Base-by-base conservation (phyloP, 2,329 filamentous ascomycete genomes). In the Aaosphaeria arxii region DNA sequence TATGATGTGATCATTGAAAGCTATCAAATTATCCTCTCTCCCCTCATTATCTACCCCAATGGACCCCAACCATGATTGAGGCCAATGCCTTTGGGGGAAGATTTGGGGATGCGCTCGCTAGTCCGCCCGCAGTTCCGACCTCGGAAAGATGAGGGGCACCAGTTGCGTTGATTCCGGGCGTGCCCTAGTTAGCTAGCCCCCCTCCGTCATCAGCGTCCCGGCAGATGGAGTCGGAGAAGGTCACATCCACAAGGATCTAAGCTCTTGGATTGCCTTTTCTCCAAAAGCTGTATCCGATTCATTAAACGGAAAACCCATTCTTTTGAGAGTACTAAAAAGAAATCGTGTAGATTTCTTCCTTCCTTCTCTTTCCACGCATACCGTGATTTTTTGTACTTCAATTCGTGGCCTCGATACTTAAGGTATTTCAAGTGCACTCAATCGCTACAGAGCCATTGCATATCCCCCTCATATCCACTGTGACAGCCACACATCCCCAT, bases 201-300 rank as follows among this genome's bases (percentile, higher is more conserved):
- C 32, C 17, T 30, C 30, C 44, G 29, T 35, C 28, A 50, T 51
- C 48, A 30, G 48, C 42, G 39, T 47, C 50, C 44, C 65, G 64
- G 65, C 64, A 67, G 57, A 69, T 69, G 61, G 49, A 56, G 51
- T 65, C 65, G 65, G 64, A 29, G 45, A 53, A 48, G 52, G 9
- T 41, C 39, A n/a, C 39, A 11, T 28, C 39, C 33, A 11, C 9
- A 24, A 24, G 17, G 17, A 24, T 24, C 17, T 24, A 24, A 24
- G 17, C 17, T 24, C 17, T 24, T 24, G 17, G 17, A 24, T 24
- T 24, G 17, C 17, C 17, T 24, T 24, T 24, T 24, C 17, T 24
- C 17, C 17, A 24, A 24, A 24, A 24, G 17, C 17, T 24, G 17
- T 24, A 24, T 24, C 17, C 17, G 17, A 24, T 24, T 24, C 17